Evolutionary conservation across 2,329 filamentous ascomycete genomes (phyloP).

Genomic region (Fusarium robinianum): DNA sequence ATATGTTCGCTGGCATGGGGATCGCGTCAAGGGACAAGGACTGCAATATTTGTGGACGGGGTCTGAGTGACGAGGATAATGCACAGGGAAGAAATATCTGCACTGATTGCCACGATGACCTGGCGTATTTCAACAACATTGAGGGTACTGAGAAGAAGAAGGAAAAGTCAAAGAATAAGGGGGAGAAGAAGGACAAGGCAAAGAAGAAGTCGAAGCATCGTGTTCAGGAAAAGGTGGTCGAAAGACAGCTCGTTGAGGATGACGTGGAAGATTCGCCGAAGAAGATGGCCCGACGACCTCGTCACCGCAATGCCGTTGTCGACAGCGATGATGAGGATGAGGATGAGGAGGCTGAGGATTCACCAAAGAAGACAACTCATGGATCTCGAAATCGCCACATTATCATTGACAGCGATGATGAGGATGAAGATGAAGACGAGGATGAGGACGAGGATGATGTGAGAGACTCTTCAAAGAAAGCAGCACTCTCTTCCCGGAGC

Average conservation of each 20-base stretch:
- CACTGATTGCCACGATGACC: conserved; percentile 73
- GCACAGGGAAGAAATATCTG: conserved; percentile 59
- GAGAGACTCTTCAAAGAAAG: conserved; percentile 18
- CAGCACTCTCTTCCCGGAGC: conserved; percentile 49
- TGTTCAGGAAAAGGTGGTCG: conserved; percentile 3
- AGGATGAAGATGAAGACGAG: conserved; percentile 16
- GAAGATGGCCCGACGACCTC: conserved; percentile 41
- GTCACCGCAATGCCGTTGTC: conserved; percentile 31
- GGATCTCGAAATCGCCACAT: conserved; percentile 23
- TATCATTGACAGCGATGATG: conserved; percentile 25
- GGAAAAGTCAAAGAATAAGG: conserved; percentile 34
- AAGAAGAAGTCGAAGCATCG: conserved; percentile 30
- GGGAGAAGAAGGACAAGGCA: conserved; percentile 24
- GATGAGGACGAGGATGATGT: conserved; percentile 2
- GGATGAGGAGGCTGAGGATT: conserved; percentile 25
- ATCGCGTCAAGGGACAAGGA: conserved; percentile 76
- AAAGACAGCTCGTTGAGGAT: conserved; percentile 23
- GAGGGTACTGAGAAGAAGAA: conserved; percentile 48
- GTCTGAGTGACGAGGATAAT: conserved; percentile 59
- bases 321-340: conserved; percentile 14
- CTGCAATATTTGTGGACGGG: conserved; percentile 81
- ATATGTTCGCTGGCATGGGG: conserved; percentile 82
- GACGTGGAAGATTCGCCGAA: conserved; percentile 15
- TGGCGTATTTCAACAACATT: conserved; percentile 64
- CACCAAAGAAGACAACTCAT: conserved; percentile 18